Evolutionary conservation across 768 basidiomycete genomes (phyloP).

Genomic region (Hericium coralloides): DNA sequence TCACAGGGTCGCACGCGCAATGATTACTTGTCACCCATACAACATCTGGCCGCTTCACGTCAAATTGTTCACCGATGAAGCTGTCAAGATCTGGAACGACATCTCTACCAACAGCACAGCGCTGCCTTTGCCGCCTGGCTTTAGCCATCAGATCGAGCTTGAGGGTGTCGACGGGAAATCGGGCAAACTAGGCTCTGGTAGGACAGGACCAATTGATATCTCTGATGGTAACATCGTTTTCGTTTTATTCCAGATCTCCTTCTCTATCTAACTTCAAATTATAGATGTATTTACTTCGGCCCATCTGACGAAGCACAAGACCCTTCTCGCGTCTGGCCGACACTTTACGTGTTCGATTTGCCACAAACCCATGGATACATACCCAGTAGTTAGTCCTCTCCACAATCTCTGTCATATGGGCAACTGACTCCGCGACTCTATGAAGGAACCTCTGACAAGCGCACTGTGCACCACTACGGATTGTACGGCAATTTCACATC

Average conservation of each 20-base stretch:
- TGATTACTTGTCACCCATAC: constrained; percentile 62
- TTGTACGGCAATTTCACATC: constrained; percentile 48
- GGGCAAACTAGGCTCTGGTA: constrained; percentile 42
- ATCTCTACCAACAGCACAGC: constrained; percentile 16
- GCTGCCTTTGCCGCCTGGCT: constrained; percentile 40
- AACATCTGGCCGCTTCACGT: constrained; percentile 66
- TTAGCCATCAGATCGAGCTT: constrained; percentile 42
- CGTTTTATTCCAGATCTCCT: no score
- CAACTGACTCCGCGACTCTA: no score
- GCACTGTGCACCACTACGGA: constrained; percentile 42
- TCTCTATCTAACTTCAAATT: no score
- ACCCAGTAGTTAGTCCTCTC: constrained; percentile 30
- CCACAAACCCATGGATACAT: constrained; percentile 28
- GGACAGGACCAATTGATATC: constrained; percentile 45
- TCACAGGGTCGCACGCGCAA: constrained; percentile 50
- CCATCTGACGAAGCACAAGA: constrained; percentile 4
- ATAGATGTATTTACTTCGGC: constrained; percentile 3
- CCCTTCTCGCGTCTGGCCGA: not conserved
- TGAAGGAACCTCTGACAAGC: constrained; percentile 40
- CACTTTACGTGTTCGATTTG: constrained; percentile 1
- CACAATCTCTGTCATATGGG: no score
- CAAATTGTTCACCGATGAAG: constrained; percentile 63
- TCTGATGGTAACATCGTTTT: constrained; percentile 39
- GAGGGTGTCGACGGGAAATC: constrained; percentile 68
- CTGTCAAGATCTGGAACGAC: constrained; percentile 43